Evolutionary conservation across 441 rosid genomes (phyloP).

Genomic region (Arabidopsis hybrid): DNA sequence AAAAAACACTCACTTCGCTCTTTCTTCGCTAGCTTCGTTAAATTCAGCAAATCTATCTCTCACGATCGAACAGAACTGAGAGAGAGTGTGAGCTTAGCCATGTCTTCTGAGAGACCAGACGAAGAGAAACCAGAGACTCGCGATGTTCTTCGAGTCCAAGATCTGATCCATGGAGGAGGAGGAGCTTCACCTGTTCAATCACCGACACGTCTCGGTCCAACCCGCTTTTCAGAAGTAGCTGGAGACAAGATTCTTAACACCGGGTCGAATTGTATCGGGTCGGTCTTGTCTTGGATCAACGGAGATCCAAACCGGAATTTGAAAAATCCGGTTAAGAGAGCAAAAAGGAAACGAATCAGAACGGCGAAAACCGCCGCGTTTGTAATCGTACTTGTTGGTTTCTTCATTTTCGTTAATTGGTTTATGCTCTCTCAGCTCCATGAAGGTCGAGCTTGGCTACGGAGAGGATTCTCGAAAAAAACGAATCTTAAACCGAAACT

Average conservation of each 20-base stretch:
- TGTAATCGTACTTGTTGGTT: slow-evolving; percentile 59
- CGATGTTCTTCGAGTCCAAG: slow-evolving; percentile 21
- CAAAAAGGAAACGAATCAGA: slow-evolving; percentile 56
- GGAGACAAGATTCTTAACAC: slow-evolving; percentile 20
- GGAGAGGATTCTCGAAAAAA: slow-evolving; percentile 43
- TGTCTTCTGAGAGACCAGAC: slow-evolving; percentile 41
- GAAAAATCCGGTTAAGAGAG: slow-evolving; percentile 46
- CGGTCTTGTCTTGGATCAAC: slow-evolving; percentile 42
- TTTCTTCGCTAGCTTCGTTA: slow-evolving; percentile 31
- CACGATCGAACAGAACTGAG: too few relatives aligned
- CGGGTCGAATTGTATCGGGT: slow-evolving; percentile 37
- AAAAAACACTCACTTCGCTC: slow-evolving; percentile 24
- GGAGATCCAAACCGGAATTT: slow-evolving; percentile 44
- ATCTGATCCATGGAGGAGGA: slow-evolving; percentile 44
- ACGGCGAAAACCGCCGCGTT: slow-evolving; percentile 55
- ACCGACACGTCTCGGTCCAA: slow-evolving; percentile 47
- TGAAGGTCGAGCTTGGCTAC: slow-evolving; percentile 50
- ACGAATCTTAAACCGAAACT: slow-evolving; percentile 17
- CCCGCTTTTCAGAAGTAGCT: slow-evolving; percentile 45
- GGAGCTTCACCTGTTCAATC: slow-evolving; percentile 44
- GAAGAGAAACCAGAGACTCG: slow-evolving; percentile 42
- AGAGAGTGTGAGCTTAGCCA: slow-evolving; percentile 1
- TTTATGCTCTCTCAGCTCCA: slow-evolving; percentile 76
- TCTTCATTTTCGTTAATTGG: slow-evolving; percentile 76
- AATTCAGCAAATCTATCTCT: slow-evolving; percentile 28